These are phyloP conservation scores for Curvularia lunata DNA, from an alignment of 2,329 filamentous ascomycete genomes.

Conservation along the genomic window DNA sequence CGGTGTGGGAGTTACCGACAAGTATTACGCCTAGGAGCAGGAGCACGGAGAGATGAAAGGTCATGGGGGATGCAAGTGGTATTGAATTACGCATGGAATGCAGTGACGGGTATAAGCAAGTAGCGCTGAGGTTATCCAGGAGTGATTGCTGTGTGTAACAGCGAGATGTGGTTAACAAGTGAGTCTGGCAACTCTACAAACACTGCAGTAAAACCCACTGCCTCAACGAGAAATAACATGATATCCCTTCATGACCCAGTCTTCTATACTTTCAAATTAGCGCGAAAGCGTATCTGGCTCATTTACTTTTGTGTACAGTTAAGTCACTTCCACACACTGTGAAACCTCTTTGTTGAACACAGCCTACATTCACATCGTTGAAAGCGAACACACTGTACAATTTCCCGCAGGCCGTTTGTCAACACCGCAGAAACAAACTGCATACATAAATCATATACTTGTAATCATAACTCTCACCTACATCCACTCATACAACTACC, in stretches of 20 bases:
- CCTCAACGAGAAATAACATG: neutral
- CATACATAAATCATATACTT: neutral
- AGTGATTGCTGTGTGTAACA: neutral
- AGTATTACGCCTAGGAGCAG: slow-evolving; percentile 28
- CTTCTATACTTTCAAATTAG: neutral
- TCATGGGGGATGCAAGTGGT: no score
- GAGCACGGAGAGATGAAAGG: slow-evolving; percentile 20
- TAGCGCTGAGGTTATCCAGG: neutral
- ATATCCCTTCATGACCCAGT: neutral
- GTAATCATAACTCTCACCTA: neutral
- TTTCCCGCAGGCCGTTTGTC: neutral
- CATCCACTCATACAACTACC: neutral
- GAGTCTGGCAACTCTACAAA: neutral
- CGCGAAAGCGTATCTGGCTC: neutral
- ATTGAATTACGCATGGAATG: neutral
- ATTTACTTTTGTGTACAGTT: neutral
- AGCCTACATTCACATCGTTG: neutral
- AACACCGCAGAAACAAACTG: neutral
- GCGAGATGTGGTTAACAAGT: neutral
- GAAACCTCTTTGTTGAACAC: neutral
- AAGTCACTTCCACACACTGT: neutral
- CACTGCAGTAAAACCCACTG: neutral
- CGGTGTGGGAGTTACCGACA: slow-evolving; percentile 30
- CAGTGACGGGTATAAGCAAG: neutral
- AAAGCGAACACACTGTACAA: neutral